Evolutionary conservation across 2,329 filamentous ascomycete genomes (phyloP).

Genomic region (Claviceps arundinis): DNA sequence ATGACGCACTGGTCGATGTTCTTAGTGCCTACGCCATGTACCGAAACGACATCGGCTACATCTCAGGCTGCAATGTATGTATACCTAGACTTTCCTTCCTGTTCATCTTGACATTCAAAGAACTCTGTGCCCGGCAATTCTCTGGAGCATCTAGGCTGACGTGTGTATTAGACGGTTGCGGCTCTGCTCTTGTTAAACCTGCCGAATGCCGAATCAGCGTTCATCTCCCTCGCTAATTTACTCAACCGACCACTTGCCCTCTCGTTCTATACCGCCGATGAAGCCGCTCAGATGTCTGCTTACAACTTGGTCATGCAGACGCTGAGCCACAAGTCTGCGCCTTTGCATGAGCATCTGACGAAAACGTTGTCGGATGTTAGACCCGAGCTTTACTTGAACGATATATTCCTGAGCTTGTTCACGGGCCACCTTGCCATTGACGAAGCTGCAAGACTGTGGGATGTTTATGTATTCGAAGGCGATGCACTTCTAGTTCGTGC

Average conservation of each 20-base stretch:
- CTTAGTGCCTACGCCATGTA: slow-evolving; percentile 73
- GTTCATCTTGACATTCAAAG: background rate
- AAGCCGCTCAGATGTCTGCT: slow-evolving; percentile 52
- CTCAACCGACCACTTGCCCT: slow-evolving; percentile 64
- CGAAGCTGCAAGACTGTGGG: slow-evolving; percentile 61
- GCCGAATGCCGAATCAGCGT: slow-evolving; percentile 46
- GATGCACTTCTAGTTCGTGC: slow-evolving; percentile 59
- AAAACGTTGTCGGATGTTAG: slow-evolving; percentile 30
- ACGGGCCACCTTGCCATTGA: slow-evolving; percentile 52
- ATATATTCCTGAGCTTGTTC: slow-evolving; percentile 52
- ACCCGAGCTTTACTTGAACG: slow-evolving; percentile 41
- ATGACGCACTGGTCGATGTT: slow-evolving; percentile 56
- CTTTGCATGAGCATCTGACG: slow-evolving; percentile 51
- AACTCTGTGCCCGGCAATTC: background rate
- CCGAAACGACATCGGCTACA: slow-evolving; percentile 66
- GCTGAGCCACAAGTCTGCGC: slow-evolving; percentile 49
- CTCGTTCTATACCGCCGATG: slow-evolving; percentile 60
- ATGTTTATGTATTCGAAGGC: slow-evolving; percentile 72
- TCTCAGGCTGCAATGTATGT: slow-evolving; percentile 61
- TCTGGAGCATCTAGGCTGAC: slow-evolving; percentile 8
- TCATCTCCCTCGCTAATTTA: slow-evolving; percentile 61
- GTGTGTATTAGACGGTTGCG: slow-evolving; percentile 45
- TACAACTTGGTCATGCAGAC: slow-evolving; percentile 58
- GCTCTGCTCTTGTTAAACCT: slow-evolving; percentile 63
- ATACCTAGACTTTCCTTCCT: background rate